Evolutionary conservation across 2,329 filamentous ascomycete genomes (phyloP), one percentile per base, ranked within the genome.

Genomic region (Diaporthe velutina): DNA sequence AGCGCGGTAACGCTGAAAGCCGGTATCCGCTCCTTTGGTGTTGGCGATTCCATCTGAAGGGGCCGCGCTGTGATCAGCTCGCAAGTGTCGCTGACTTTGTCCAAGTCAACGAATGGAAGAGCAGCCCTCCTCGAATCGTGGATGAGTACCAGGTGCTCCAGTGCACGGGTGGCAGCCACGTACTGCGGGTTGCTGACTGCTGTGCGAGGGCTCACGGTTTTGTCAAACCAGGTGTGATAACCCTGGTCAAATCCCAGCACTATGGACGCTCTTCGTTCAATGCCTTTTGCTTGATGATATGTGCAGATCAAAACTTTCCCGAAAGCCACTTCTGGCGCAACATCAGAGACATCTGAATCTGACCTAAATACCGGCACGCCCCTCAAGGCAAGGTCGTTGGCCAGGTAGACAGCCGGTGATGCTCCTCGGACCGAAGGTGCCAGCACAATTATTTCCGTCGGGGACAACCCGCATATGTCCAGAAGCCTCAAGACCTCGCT

Each of bases 281-380:
- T 75, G 0, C 74, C 74, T 35, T 75, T 75, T 2, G 74, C 74
- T 22, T 75, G 74, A n/a, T 75, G 74, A 42, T 75, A 75, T 8
- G 74, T 75, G 58, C 74, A 75, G 13, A 75, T 73, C n/a, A 75
- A 40, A 13, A 75, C 71, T 38, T 75, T 75, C 1, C 74, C 74
- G 12, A 33, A 58, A 17, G 74, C 71, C 9, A 75, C 74, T 38
- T 75, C 71, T 12, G 74, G 71, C 8, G 64, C 66, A 12, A 75
- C 40, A n/a, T 75, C 74, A 22, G 74, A 73, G 6, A 73, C 64
- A n/a, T 75, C 74, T 8, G 74, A 75, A 38, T 75, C 74, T 15
- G 74, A 75, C n/a, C 74, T 73, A 30, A 71, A 75, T 3, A 75
- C 74, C 2, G 74, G 74, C 19, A 75, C 60, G 2, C 66, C 74